Percentiles rank a stretch among this genome's conserved stretches.
phyloP scores from a whole-genome alignment of 257 asterid genomes.

The Solanum bukasovii region DNA sequence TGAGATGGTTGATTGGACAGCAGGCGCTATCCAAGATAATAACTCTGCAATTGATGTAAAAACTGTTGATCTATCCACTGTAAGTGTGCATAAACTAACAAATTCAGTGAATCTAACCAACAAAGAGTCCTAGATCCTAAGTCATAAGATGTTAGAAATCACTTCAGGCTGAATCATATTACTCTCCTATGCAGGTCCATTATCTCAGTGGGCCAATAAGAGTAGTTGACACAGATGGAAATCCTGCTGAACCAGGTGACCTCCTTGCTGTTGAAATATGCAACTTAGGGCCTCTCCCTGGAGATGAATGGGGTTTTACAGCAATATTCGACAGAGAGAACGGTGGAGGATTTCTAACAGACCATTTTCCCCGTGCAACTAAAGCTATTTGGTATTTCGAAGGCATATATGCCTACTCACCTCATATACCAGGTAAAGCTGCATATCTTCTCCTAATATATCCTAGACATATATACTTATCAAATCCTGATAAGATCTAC shows the following conservation, averaged over 20 bases:
- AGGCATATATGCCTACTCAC: conserved; percentile 93
- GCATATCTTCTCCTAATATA: not conserved
- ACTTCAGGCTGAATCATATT: not conserved
- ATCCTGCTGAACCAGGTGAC: conserved; percentile 80
- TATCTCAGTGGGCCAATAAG: conserved; percentile 88
- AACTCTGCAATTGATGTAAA: conserved; percentile 41
- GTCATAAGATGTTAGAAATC: not conserved
- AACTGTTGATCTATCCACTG: conserved; percentile 35
- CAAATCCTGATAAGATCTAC: not conserved
- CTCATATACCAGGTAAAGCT: conserved; percentile 78
- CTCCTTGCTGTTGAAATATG: conserved; percentile 81
- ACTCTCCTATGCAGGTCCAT: conserved; percentile 49
- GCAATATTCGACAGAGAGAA: conserved; percentile 91
- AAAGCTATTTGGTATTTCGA: conserved; percentile 95
- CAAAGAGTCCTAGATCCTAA: not conserved
- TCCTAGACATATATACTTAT: not conserved
- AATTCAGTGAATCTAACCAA: not conserved
- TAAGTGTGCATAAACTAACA: conserved; percentile 16
- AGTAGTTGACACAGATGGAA: conserved; percentile 55
- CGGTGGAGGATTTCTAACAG: conserved; percentile 93
- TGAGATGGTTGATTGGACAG: conserved; percentile 54
- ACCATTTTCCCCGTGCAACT: conserved; percentile 79
- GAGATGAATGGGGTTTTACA: conserved; percentile 96
- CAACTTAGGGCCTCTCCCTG: conserved; percentile 90
- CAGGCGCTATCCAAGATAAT: conserved; percentile 40